A percentile compares a stretch with the other conserved stretches of the same genome.
Conservation (phyloP, 2,329 filamentous ascomycete species). For the Diaporthe caulivora region DNA sequence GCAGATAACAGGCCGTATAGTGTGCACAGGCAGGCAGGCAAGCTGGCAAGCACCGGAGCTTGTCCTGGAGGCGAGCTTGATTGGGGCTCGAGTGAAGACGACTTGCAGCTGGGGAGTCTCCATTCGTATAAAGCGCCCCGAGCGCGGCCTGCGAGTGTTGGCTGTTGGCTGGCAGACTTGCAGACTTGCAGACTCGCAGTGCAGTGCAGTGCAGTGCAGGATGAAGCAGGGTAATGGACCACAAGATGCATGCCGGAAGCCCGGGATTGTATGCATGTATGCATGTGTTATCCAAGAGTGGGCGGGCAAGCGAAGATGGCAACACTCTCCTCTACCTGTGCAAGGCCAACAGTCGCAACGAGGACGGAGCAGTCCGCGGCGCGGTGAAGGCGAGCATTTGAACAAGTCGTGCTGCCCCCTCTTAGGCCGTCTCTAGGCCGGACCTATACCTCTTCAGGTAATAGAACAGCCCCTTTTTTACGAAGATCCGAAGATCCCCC, state of each 20-base stretch:
- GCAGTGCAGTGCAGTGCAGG: not conserved
- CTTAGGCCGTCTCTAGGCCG: not conserved
- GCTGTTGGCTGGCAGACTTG: not conserved
- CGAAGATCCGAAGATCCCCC: constrained; percentile 28
- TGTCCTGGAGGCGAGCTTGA: not conserved
- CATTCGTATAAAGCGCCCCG: constrained; percentile 27
- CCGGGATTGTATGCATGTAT: not conserved
- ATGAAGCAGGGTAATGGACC: not conserved
- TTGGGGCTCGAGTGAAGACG: constrained; percentile 12
- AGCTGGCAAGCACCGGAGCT: not conserved
- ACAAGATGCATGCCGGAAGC: constrained; percentile 22
- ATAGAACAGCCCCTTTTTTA: constrained; percentile 10
- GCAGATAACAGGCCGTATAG: not conserved
- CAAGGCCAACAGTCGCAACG: not conserved
- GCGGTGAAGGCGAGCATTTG: too few relatives aligned
- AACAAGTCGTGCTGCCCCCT: too few relatives aligned
- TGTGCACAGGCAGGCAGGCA: too few relatives aligned
- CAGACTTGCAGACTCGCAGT: not conserved
- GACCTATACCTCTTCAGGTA: not conserved
- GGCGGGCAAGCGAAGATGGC: not conserved
- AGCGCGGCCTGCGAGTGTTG: constrained; percentile 13
- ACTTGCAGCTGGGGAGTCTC: constrained; percentile 8
- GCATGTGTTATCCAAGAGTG: not conserved
- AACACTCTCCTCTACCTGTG: not conserved
- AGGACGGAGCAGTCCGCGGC: too few relatives aligned